These are phyloP conservation scores for Cryptosporidium sp. DNA, from an alignment of 169 alveolate genomes.

Conservation along the genomic window DNA sequence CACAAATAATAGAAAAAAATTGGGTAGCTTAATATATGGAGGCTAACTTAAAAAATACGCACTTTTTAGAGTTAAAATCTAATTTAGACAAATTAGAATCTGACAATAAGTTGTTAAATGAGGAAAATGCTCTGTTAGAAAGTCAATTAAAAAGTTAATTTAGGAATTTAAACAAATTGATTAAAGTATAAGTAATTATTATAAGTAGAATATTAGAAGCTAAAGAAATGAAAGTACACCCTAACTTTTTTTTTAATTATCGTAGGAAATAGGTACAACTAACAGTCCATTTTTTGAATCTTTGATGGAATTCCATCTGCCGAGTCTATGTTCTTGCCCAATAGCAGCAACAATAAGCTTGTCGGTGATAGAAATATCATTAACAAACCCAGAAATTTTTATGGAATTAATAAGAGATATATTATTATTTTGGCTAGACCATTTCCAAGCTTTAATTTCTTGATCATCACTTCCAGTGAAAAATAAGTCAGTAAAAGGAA, in stretches of 20 bases:
- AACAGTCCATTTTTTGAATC: constrained; percentile 50
- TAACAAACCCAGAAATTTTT: constrained; percentile 42
- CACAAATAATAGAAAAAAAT: neutral
- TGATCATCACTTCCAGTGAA: constrained; percentile 59
- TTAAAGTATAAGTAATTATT: neutral
- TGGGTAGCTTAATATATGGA: neutral
- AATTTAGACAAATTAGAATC: constrained; percentile 39
- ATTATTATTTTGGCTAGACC: neutral
- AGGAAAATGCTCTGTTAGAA: neutral
- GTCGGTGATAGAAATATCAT: constrained; percentile 42
- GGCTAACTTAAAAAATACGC: neutral
- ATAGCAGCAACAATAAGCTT: constrained; percentile 62
- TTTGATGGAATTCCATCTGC: constrained; percentile 62
- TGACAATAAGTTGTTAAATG: neutral
- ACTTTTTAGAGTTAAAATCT: constrained; percentile 11
- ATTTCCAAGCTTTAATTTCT: constrained; percentile 63
- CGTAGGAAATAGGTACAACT: constrained; percentile 18
- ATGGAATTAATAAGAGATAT: constrained; percentile 2
- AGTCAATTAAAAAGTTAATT: neutral
- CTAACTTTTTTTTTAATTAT: neutral
- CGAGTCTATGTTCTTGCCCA: constrained; percentile 74
- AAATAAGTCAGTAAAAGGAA: constrained; percentile 65
- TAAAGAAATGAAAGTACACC: neutral
- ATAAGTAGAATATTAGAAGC: neutral
- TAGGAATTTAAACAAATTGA: neutral